Evolutionary conservation across 2,329 filamentous ascomycete species (phyloP).

Genomic region (Rutstroemia sp.): DNA sequence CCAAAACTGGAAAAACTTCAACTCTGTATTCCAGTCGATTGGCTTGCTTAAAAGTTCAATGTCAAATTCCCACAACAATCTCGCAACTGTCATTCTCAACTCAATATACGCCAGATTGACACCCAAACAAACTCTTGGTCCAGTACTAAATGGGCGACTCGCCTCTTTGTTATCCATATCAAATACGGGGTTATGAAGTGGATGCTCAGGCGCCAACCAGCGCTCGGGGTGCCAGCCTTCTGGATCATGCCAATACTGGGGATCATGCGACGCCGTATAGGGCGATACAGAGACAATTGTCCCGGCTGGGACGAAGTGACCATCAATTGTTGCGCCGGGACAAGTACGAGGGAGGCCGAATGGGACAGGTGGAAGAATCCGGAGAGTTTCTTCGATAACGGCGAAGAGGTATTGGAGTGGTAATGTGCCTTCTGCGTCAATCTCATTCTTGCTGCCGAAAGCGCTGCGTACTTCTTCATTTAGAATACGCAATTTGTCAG

Average conservation of each 20-base stretch:
- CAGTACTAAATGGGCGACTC: neutral
- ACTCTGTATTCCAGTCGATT: neutral
- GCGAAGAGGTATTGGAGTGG: constrained; percentile 28
- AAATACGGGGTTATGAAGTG: neutral
- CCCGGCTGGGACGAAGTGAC: neutral
- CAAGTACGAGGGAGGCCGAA: neutral
- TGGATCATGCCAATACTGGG: neutral
- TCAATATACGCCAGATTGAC: constrained; percentile 1
- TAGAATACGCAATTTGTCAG: constrained; percentile 6
- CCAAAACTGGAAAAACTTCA: neutral
- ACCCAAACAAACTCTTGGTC: neutral
- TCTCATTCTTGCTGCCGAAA: neutral
- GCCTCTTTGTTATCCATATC: neutral
- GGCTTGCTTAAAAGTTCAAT: neutral
- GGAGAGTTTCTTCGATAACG: constrained; percentile 28
- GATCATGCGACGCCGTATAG: neutral
- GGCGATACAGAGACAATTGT: constrained; percentile 1
- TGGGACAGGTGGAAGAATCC: constrained; percentile 4
- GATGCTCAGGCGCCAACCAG: neutral
- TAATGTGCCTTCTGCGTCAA: neutral
- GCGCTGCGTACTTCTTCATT: constrained; percentile 3
- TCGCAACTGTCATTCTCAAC: neutral
- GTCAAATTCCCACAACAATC: neutral
- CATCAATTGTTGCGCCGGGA: neutral
- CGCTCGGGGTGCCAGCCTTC: constrained; percentile 1